These are phyloP conservation scores for Croton setiger DNA, from an alignment of 441 rosid species.

Conservation along the genomic window DNA sequence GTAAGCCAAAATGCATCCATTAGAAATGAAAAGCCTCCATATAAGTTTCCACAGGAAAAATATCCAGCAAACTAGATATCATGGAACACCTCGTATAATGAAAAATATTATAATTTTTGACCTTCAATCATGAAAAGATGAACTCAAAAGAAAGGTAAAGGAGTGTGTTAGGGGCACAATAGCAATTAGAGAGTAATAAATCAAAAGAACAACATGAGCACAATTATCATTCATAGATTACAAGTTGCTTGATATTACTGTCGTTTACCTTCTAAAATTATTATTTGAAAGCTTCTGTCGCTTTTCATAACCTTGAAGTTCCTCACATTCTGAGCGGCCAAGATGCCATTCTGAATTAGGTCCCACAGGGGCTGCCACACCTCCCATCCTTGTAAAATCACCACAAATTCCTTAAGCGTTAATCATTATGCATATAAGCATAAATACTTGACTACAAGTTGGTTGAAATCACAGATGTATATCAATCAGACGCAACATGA, in stretches of 20 bases:
- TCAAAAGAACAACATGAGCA: background rate
- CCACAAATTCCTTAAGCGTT: constrained; percentile 26
- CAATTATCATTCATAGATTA: background rate
- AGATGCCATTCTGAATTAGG: constrained; percentile 19
- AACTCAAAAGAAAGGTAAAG: background rate
- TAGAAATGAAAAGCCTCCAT: background rate
- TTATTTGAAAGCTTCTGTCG: constrained; percentile 25
- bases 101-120: background rate
- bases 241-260: background rate
- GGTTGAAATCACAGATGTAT: background rate
- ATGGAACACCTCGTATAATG: background rate
- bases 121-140: no score
- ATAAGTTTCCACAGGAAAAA: constrained; percentile 7
- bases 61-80: background rate
- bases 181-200: background rate
- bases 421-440: background rate
- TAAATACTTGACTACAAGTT: background rate
- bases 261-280: constrained; percentile 26
- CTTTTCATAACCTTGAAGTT: constrained; percentile 28
- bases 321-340: constrained; percentile 15
- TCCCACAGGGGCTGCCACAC: constrained; percentile 21
- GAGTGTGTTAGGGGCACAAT: background rate
- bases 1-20: constrained; percentile 4
- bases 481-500: constrained; percentile 9
- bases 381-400: constrained; percentile 32